Conservation (phyloP, 352 stramenopile species). For the Globisporangium iwayamae region DNA sequence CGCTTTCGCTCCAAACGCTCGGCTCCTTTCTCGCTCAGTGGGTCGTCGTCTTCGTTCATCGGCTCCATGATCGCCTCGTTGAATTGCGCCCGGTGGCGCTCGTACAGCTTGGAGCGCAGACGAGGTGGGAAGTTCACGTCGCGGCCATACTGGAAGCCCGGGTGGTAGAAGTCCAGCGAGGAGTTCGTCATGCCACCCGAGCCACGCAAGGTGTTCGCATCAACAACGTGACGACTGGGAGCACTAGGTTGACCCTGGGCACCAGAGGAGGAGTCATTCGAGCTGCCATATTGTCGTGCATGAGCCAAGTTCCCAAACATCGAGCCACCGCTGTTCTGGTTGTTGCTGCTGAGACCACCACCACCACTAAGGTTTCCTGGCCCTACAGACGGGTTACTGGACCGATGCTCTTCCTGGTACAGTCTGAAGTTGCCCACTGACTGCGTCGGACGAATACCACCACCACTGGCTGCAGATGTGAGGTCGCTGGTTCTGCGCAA, state of each 20-base stretch:
- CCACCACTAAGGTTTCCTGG: not conserved
- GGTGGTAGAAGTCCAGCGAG: slow-evolving; percentile 12
- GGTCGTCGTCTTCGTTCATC: slow-evolving; percentile 67
- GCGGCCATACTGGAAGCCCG: slow-evolving; percentile 33
- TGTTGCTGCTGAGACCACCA: not conserved
- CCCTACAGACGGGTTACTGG: not conserved
- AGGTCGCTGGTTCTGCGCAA: slow-evolving; percentile 22
- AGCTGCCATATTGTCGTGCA: slow-evolving; percentile 6
- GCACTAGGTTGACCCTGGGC: not conserved
- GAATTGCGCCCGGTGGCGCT: slow-evolving; percentile 65
- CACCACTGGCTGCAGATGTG: slow-evolving; percentile 13
- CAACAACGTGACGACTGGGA: slow-evolving; percentile 4
- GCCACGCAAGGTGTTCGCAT: not conserved
- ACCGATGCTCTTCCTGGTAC: slow-evolving; percentile 51
- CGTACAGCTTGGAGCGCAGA: slow-evolving; percentile 62
- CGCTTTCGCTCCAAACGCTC: slow-evolving; percentile 61
- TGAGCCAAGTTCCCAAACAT: slow-evolving; percentile 20
- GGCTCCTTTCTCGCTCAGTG: slow-evolving; percentile 67
- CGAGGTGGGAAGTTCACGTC: slow-evolving; percentile 47
- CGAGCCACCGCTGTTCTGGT: slow-evolving; percentile 8
- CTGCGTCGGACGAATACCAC: slow-evolving; percentile 48
- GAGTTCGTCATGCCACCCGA: not conserved
- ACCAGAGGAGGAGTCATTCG: not conserved
- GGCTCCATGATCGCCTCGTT: slow-evolving; percentile 68
- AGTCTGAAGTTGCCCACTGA: slow-evolving; percentile 78